phyloP scores from a whole-genome alignment of 129 eudicot species.

The Centrapalus pauciflorus region DNA sequence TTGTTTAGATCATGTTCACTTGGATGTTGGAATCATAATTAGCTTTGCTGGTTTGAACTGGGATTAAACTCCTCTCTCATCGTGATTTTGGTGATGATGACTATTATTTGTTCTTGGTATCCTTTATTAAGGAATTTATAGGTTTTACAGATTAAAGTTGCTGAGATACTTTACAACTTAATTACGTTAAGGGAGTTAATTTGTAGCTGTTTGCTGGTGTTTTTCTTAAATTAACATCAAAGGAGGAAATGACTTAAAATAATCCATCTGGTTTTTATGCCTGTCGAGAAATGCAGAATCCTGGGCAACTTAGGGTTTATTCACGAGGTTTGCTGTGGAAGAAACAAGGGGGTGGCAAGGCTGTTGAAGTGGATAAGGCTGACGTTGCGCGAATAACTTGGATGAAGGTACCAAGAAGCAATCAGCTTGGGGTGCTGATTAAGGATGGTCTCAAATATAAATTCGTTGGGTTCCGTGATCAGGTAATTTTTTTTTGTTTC shows the following conservation, averaged over 20 bases:
- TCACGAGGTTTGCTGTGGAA: conserved; percentile 82
- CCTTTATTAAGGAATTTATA: background rate
- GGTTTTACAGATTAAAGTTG: background rate
- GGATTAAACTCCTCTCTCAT: background rate
- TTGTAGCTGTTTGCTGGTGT: background rate
- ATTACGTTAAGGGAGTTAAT: background rate
- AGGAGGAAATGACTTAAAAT: background rate
- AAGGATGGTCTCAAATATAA: conserved; percentile 87
- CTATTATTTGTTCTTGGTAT: background rate
- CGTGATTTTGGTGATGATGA: background rate
- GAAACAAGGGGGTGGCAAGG: conserved; percentile 97
- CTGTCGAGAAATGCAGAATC: conserved; percentile 52
- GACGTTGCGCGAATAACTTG: conserved; percentile 58
- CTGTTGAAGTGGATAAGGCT: conserved; percentile 81
- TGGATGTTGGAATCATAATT: background rate
- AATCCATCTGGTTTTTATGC: background rate
- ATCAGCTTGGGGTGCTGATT: conserved; percentile 74
- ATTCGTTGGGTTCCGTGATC: conserved; percentile 90
- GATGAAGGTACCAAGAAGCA: conserved; percentile 94
- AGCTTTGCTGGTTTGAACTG: background rate
- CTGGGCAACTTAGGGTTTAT: conserved; percentile 77
- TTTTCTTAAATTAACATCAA: background rate
- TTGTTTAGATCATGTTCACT: background rate
- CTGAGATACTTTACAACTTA: background rate
- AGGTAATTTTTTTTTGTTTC: conserved; percentile 33